Conservation (phyloP, 306 rosid genomes). For the Dryas drummondii region DNA sequence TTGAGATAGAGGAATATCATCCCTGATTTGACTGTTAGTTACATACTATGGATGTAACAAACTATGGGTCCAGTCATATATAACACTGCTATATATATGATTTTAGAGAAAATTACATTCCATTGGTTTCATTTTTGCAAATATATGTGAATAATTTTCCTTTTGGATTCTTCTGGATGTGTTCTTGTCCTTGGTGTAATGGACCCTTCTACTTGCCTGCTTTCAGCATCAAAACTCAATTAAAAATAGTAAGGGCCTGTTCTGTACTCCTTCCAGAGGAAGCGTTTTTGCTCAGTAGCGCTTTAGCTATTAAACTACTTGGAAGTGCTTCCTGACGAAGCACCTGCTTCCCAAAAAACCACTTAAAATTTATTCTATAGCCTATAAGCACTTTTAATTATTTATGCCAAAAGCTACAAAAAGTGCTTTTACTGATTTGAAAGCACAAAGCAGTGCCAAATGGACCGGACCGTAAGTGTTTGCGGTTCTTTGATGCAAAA, state of each 20-base stretch:
- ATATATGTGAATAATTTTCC: neutral
- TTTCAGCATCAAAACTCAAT: neutral
- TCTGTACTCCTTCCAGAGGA: too few species aligned
- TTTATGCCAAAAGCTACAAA: too few species aligned
- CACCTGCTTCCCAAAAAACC: too few species aligned
- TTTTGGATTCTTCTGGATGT: neutral
- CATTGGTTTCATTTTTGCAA: neutral
- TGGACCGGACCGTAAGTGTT: too few species aligned
- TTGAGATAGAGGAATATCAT: neutral
- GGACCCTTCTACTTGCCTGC: neutral
- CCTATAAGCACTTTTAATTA: too few species aligned
- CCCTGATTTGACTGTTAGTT: conserved; percentile 2
- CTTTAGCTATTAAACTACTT: too few species aligned
- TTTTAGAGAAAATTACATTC: neutral
- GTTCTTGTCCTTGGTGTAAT: neutral
- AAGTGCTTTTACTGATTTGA: too few species aligned
- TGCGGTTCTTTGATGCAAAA: neutral
- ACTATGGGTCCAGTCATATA: neutral
- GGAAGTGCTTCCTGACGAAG: too few species aligned
- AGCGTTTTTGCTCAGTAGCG: too few species aligned
- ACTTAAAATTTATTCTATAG: too few species aligned
- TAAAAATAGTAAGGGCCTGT: neutral
- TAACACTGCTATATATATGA: neutral
- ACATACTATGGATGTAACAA: neutral
- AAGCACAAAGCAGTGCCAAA: too few species aligned